phyloP scores from a whole-genome alignment of 441 rosid species.

The Syzygium malaccense region DNA sequence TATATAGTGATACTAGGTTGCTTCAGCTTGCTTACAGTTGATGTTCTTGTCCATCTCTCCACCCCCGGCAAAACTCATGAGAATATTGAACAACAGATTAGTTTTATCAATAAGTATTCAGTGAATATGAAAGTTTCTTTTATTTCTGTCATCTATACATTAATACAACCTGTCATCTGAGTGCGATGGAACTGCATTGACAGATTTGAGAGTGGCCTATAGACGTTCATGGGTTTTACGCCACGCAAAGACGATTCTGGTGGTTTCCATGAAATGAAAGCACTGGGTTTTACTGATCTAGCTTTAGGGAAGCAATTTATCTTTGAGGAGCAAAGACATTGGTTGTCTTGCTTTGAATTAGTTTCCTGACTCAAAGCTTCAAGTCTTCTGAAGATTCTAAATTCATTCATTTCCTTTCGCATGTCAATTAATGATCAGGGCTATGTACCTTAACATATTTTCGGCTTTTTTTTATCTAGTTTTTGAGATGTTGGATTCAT shows the following conservation, averaged over 20 bases:
- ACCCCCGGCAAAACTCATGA: background rate
- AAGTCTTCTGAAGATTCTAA: background rate
- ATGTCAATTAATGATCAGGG: background rate
- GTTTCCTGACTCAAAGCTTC: background rate
- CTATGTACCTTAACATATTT: background rate
- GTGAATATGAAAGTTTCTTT: background rate
- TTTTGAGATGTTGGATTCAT: background rate
- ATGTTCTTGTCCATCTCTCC: background rate
- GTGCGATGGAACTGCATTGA: background rate
- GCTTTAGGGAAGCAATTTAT: background rate
- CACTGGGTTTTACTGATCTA: background rate
- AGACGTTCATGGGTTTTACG: background rate
- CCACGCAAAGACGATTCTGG: background rate
- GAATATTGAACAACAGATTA: background rate
- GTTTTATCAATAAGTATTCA: background rate
- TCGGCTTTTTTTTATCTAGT: background rate
- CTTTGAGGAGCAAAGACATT: background rate
- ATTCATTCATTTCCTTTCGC: background rate
- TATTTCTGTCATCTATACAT: background rate
- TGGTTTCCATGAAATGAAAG: background rate
- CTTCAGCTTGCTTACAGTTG: background rate
- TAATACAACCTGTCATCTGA: background rate
- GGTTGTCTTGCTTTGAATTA: background rate
- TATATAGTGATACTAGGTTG: background rate
- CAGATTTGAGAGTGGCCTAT: background rate